phyloP scores from a whole-genome alignment of 2,329 filamentous ascomycete genomes.

The Claviceps lovelessii region DNA sequence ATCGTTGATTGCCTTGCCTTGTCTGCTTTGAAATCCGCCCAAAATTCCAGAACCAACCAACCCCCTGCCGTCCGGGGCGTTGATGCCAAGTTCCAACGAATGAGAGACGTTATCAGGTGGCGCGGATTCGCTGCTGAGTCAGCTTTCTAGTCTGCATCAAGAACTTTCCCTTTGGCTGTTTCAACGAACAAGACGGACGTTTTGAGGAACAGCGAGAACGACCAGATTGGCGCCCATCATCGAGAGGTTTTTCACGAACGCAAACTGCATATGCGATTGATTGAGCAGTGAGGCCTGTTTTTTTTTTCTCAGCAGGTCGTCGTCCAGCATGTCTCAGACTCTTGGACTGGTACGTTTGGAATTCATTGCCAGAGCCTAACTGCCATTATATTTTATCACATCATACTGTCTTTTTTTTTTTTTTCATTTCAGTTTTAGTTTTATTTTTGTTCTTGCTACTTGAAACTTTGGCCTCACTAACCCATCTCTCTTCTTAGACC shows the following conservation, averaged over 20 bases:
- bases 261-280: not conserved
- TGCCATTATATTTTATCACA: not conserved
- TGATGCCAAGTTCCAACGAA: not conserved
- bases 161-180: not conserved
- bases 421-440: not conserved
- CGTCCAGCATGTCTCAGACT: slow-evolving; percentile 57
- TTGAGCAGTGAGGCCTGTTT: slow-evolving; percentile 6
- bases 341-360: slow-evolving; percentile 49
- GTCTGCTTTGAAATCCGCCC: slow-evolving; percentile 21
- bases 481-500: slow-evolving; percentile 41
- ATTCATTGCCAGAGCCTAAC: not conserved
- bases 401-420: not conserved
- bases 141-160: not conserved
- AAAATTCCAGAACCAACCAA: not conserved
- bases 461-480: not conserved
- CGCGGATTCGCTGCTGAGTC: slow-evolving; percentile 1
- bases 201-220: not conserved
- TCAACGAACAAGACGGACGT: not conserved
- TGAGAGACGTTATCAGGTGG: slow-evolving; percentile 1
- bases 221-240: not conserved
- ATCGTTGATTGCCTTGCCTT: slow-evolving; percentile 1
- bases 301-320: slow-evolving; percentile 7
- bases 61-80: not conserved
- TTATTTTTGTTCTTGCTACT: too few species aligned
- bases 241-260: not conserved